These are phyloP conservation scores for Castanea mollissima DNA, from an alignment of 306 rosid species.

Conservation along the genomic window DNA sequence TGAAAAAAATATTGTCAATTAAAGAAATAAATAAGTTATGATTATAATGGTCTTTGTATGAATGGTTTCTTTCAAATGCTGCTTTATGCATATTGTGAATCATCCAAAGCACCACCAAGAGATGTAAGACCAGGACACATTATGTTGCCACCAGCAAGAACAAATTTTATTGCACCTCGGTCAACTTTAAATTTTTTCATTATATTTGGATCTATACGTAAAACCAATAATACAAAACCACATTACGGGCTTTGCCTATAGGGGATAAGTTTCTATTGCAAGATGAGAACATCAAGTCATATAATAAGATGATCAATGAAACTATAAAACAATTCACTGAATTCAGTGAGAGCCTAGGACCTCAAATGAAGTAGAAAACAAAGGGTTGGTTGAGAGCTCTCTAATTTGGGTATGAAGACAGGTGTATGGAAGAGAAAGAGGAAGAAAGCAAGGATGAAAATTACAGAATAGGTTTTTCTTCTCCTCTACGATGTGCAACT, in stretches of 20 bases:
- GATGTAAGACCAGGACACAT: constrained; percentile 99
- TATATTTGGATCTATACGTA: constrained; percentile 69
- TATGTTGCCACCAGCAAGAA: constrained; percentile 93
- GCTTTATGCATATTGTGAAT: not conserved
- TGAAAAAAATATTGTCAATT: too few species aligned
- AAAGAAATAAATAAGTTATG: too few species aligned
- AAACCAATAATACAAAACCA: constrained; percentile 4
- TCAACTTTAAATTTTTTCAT: constrained; percentile 94
- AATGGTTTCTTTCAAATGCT: too few species aligned
- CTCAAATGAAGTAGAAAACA: not conserved
- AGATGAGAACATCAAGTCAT: not conserved
- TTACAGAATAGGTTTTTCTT: not conserved
- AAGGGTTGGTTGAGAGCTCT: constrained; percentile 6
- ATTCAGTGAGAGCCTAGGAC: not conserved
- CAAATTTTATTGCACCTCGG: constrained; percentile 88
- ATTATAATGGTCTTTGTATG: too few species aligned
- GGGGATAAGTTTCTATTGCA: not conserved
- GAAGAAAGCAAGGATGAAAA: not conserved
- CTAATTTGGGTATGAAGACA: constrained; percentile 6
- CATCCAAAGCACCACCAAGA: constrained; percentile 89
- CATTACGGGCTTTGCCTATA: not conserved
- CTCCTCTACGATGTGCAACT: not conserved
- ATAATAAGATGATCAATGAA: not conserved
- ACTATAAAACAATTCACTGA: not conserved
- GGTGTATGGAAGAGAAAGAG: not conserved